phyloP scores from a whole-genome alignment of 192 early-diverging fungal genomes.

The Backusella tarrabulga region DNA sequence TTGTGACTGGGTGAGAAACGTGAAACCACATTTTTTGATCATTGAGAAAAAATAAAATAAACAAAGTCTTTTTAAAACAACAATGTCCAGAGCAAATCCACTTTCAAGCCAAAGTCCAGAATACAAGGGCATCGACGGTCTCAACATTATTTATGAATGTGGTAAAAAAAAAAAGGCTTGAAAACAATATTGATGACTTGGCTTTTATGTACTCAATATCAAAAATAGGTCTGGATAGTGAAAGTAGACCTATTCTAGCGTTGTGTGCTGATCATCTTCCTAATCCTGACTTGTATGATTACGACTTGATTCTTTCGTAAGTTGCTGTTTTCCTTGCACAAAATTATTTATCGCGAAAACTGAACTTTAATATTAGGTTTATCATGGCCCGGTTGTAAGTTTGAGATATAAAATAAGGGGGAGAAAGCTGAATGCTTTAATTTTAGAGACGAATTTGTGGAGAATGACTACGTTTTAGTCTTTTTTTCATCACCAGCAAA shows the following conservation, averaged over 20 bases:
- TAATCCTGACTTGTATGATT: constrained; percentile 78
- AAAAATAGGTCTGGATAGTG: constrained; percentile 74
- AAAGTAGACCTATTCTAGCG: constrained; percentile 79
- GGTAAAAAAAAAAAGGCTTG: constrained; percentile 13
- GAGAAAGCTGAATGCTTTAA: constrained; percentile 40
- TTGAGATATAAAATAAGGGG: background rate
- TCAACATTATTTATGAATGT: constrained; percentile 40
- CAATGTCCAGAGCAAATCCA: constrained; percentile 13
- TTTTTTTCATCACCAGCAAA: constrained; percentile 77
- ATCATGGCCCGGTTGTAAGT: constrained; percentile 37
- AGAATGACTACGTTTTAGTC: constrained; percentile 89
- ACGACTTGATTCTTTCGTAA: constrained; percentile 81
- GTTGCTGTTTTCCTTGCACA: background rate
- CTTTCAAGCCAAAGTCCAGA: constrained; percentile 49
- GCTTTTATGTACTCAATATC: background rate
- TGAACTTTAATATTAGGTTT: constrained; percentile 10
- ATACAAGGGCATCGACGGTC: constrained; percentile 32
- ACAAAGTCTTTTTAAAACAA: background rate
- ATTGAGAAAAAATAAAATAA: background rate
- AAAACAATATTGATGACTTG: background rate
- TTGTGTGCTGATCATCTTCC: constrained; percentile 85
- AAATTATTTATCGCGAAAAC: background rate
- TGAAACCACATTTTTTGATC: background rate
- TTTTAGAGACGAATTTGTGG: constrained; percentile 77
- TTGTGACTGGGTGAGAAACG: background rate